These are phyloP conservation scores for Colletotrichum ledebouriae DNA, from an alignment of 2,329 filamentous ascomycete species.

Conservation along the genomic window DNA sequence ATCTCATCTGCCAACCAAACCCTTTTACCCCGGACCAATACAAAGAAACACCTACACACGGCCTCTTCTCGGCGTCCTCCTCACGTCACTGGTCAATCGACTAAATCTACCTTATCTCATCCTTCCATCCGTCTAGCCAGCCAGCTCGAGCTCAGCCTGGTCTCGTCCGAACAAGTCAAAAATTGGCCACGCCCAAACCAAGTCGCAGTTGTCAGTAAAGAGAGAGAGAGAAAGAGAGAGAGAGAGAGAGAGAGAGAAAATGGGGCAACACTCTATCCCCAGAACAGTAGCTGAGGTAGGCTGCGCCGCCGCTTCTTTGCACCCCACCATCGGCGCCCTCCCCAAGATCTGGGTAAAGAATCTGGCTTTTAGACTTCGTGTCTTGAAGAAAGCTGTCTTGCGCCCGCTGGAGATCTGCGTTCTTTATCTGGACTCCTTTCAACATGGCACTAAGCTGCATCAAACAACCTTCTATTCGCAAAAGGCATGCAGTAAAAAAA, in stretches of 20 bases:
- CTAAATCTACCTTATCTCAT: not conserved
- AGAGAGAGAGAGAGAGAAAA: too few species aligned
- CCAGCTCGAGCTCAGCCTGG: not conserved
- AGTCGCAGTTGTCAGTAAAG: not conserved
- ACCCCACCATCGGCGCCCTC: too few species aligned
- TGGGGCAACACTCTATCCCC: too few species aligned
- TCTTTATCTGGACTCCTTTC: constrained; percentile 24
- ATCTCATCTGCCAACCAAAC: not conserved
- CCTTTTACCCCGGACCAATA: constrained; percentile 10
- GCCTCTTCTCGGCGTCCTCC: not conserved
- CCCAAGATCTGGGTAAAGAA: not conserved
- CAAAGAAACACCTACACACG: constrained; percentile 8
- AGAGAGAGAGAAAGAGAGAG: too few species aligned
- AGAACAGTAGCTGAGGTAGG: too few species aligned
- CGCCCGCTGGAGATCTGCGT: constrained; percentile 12
- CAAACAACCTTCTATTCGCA: not conserved
- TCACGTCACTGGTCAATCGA: not conserved
- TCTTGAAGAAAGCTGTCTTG: not conserved
- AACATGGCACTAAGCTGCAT: constrained; percentile 11
- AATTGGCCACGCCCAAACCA: not conserved
- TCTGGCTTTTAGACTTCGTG: constrained; percentile 36
- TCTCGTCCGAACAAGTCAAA: not conserved
- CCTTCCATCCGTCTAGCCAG: not conserved
- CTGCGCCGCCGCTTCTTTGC: too few species aligned
- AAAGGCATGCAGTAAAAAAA: not conserved